phyloP scores from a whole-genome alignment of 2,329 filamentous ascomycete species.

The Ophiostoma triangulosporum region DNA sequence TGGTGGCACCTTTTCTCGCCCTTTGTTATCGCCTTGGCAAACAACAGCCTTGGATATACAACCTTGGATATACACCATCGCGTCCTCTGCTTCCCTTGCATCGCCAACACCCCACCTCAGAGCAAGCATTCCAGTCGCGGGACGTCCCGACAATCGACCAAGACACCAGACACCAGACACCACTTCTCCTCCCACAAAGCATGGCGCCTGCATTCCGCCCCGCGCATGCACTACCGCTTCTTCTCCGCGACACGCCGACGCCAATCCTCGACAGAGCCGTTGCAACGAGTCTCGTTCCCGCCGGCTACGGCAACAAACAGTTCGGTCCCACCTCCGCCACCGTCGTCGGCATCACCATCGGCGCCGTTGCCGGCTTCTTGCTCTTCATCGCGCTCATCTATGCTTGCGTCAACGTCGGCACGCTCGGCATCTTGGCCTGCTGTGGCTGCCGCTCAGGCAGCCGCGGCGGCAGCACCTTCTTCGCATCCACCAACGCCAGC shows the following conservation, averaged over 20 bases:
- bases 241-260: neutral
- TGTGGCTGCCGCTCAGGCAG: neutral
- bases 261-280: conserved; percentile 12
- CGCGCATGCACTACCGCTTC: neutral
- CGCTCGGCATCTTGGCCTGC: conserved; percentile 12
- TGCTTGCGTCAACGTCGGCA: conserved; percentile 20
- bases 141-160: neutral
- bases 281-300: conserved; percentile 19
- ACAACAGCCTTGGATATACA: neutral
- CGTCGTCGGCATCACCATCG: conserved; percentile 26
- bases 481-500: conserved; percentile 6
- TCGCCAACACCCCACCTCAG: too few relatives aligned
- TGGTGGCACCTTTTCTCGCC: neutral
- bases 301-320: conserved; percentile 18
- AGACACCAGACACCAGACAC: neutral
- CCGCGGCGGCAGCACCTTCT: conserved; percentile 9
- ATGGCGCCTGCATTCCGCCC: conserved; percentile 5
- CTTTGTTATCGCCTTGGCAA: too few relatives aligned
- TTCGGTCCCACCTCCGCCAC: conserved; percentile 21
- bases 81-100: neutral
- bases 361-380: conserved; percentile 30
- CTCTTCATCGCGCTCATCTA: conserved; percentile 23
- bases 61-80: neutral
- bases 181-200: neutral
- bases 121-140: neutral